These are phyloP conservation scores for Russula lepida DNA, from an alignment of 768 basidiomycete genomes.

Conservation along the genomic window DNA sequence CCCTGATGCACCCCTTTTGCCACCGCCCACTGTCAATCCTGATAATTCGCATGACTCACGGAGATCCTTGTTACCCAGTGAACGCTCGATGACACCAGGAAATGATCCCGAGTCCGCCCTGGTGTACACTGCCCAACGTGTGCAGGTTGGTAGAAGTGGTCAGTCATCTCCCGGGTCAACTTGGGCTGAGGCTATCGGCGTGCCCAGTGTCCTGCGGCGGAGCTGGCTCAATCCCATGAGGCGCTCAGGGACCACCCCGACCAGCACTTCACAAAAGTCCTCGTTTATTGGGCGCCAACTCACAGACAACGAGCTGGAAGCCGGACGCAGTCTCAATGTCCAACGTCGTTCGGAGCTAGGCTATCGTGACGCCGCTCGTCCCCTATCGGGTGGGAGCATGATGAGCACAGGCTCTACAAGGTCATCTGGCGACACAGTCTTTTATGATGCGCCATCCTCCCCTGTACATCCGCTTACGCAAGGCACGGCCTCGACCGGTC, in stretches of 20 bases:
- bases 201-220: conserved; percentile 8
- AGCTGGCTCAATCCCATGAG: conserved; percentile 20
- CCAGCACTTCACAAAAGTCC: background rate
- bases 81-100: conserved; percentile 26
- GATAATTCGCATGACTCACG: conserved; percentile 4
- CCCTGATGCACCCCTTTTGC: conserved; percentile 15
- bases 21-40: conserved; percentile 6
- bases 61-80: conserved; percentile 24
- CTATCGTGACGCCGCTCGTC: conserved; percentile 34
- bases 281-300: conserved; percentile 10
- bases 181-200: conserved; percentile 12
- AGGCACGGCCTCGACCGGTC: conserved; percentile 4
- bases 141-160: conserved; percentile 26
- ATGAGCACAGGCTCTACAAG: conserved; percentile 33
- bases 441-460: conserved; percentile 48
- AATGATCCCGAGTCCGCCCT: conserved; percentile 33
- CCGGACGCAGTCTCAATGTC: conserved; percentile 28
- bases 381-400: conserved; percentile 49
- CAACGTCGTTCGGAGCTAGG: conserved; percentile 16
- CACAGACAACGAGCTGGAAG: conserved; percentile 22
- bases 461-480: conserved; percentile 30
- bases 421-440: conserved; percentile 50
- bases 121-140: conserved; percentile 43
- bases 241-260: conserved; percentile 8
- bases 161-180: conserved; percentile 24